Percentiles rank a stretch among this genome's conserved stretches.
Evolutionary conservation across 2,329 filamentous ascomycete species (phyloP).

Genomic region (Fusarium mundagurra): DNA sequence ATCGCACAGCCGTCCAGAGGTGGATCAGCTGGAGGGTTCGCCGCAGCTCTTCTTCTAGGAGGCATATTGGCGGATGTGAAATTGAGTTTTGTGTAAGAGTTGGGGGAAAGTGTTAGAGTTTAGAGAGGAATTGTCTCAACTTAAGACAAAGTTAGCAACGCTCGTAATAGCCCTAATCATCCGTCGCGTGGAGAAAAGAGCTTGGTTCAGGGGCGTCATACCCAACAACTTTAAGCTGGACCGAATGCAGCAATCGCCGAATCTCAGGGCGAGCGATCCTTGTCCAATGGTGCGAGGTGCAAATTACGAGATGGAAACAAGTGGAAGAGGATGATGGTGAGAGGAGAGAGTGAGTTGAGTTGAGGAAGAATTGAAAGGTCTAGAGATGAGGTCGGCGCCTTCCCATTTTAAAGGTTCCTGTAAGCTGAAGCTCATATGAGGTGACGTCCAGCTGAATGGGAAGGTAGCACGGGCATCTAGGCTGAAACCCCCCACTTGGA

Average conservation of each 20-base stretch:
- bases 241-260: slow-evolving; percentile 42
- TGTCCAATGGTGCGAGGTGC: slow-evolving; percentile 13
- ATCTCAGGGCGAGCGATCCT: slow-evolving; percentile 21
- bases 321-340: background rate
- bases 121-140: background rate
- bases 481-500: slow-evolving; percentile 33
- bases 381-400: slow-evolving; percentile 12
- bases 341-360: background rate
- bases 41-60: slow-evolving; percentile 34
- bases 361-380: background rate
- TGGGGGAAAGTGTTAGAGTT: background rate
- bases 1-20: slow-evolving; percentile 62
- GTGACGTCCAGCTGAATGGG: slow-evolving; percentile 24
- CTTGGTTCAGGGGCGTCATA: slow-evolving; percentile 36
- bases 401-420: slow-evolving; percentile 27
- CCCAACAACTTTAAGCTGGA: slow-evolving; percentile 19
- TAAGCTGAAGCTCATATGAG: slow-evolving; percentile 7
- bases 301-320: background rate
- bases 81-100: background rate
- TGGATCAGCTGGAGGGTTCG: slow-evolving; percentile 34
- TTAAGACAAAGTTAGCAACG: slow-evolving; percentile 27
- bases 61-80: slow-evolving; percentile 27
- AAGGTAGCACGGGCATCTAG: slow-evolving; percentile 24
- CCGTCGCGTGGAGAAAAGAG: background rate
- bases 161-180: background rate